These are phyloP conservation scores for Suillus brevipes DNA, from an alignment of 768 basidiomycete genomes.

Conservation along the genomic window DNA sequence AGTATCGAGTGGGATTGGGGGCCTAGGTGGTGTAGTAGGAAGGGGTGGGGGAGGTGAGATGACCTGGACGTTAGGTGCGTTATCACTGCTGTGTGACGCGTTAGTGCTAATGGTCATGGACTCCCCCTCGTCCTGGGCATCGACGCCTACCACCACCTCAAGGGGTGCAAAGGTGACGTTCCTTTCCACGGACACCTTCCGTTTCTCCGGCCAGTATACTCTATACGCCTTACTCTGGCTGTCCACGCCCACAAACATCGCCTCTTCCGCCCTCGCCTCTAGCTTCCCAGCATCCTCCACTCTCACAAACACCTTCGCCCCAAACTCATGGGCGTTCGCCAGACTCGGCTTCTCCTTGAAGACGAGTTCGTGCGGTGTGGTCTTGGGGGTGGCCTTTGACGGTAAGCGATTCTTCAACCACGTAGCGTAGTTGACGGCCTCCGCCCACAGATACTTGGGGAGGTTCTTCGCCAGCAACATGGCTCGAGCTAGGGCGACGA, in stretches of 20 bases:
- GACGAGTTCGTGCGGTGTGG: conserved; percentile 20
- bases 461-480: no score
- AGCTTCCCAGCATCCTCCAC: conserved; percentile 24
- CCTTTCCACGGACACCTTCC: conserved; percentile 29
- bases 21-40: no score
- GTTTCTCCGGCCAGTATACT: conserved; percentile 32
- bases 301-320: conserved; percentile 17
- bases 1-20: no score
- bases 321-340: not conserved
- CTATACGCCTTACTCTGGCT: conserved; percentile 32
- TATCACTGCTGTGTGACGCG: no score
- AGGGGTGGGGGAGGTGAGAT: no score
- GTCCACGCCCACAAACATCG: conserved; percentile 37
- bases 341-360: not conserved
- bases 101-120: not conserved
- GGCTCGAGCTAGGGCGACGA: no score
- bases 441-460: no score
- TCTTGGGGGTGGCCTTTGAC: conserved; percentile 23
- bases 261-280: conserved; percentile 24
- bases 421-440: no score
- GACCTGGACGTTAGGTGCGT: no score
- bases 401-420: conserved; percentile 16
- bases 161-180: conserved; percentile 23
- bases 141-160: not conserved
- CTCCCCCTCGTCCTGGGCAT: conserved; percentile 13